A percentile compares a stretch with the other conserved stretches of the same genome.
These are phyloP conservation scores for Trichosporon ovoides DNA, from an alignment of 1,284 basidiomycete species.

Conservation along the genomic window DNA sequence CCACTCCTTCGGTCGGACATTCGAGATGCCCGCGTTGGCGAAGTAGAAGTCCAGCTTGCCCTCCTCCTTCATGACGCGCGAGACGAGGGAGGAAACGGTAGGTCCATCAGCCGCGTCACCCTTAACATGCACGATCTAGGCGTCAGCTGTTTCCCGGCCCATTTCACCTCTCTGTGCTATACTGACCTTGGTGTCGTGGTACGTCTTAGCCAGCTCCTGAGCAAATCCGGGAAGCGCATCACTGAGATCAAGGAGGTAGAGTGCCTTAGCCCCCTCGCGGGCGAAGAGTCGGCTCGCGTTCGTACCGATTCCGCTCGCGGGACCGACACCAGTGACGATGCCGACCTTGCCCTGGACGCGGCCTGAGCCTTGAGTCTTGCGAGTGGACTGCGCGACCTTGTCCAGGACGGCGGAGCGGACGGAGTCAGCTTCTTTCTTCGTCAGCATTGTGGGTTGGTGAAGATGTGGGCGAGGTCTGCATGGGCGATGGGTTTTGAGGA, in stretches of 20 bases:
- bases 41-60: conserved; percentile 88
- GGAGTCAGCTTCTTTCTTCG: neutral
- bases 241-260: conserved; percentile 77
- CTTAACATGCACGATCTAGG: conserved; percentile 50
- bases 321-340: conserved; percentile 80
- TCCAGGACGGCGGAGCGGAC: conserved; percentile 5
- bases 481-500: too few relatives aligned
- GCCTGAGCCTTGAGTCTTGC: conserved; percentile 1
- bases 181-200: conserved; percentile 70
- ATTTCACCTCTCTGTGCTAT: too few relatives aligned
- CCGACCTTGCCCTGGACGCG: conserved; percentile 77
- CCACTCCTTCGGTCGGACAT: conserved; percentile 15
- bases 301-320: conserved; percentile 71
- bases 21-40: conserved; percentile 64
- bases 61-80: conserved; percentile 69
- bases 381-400: neutral
- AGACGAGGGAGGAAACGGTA: conserved; percentile 63
- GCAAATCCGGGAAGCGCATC: conserved; percentile 68
- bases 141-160: neutral
- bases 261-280: conserved; percentile 64
- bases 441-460: neutral
- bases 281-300: conserved; percentile 3
- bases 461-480: too few relatives aligned
- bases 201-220: conserved; percentile 60
- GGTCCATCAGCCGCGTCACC: conserved; percentile 78